phyloP scores from a whole-genome alignment of 1,284 basidiomycete species.

The Inonotus hispidus region DNA sequence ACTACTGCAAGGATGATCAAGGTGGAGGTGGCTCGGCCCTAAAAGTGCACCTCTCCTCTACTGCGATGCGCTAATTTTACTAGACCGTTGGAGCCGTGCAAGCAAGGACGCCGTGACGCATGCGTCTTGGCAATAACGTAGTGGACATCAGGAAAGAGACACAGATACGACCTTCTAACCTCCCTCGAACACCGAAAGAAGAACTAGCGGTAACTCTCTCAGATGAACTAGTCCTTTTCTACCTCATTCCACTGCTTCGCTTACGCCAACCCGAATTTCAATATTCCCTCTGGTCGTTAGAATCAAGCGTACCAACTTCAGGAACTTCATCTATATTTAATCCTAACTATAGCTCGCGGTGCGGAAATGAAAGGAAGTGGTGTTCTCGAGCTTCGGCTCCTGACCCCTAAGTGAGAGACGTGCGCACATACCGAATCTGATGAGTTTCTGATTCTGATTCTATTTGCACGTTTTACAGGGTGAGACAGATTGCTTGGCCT shows the following conservation, averaged over 20 bases:
- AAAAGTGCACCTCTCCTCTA: not conserved
- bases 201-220: not conserved
- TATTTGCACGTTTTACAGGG: not conserved
- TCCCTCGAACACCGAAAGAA: not conserved
- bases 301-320: not conserved
- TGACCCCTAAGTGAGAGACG: too few species aligned
- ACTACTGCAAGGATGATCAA: not conserved
- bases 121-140: not conserved
- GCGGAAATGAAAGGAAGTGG: too few species aligned
- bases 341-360: too few species aligned
- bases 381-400: too few species aligned
- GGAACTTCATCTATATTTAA: too few species aligned
- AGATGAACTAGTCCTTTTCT: not conserved
- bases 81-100: too few species aligned
- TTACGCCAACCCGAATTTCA: not conserved
- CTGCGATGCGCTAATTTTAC: too few species aligned
- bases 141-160: not conserved
- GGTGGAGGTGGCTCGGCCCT: not conserved
- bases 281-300: not conserved
- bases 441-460: not conserved
- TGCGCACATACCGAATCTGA: too few species aligned
- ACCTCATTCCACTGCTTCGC: not conserved
- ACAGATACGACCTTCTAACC: not conserved
- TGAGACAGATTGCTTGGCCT: not conserved
- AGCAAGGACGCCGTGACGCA: too few species aligned